A percentile compares a stretch with the other conserved stretches of the same genome.
These are phyloP conservation scores for Monilinia vaccinii-corymbosi DNA, from an alignment of 2,329 filamentous ascomycete genomes.

Conservation along the genomic window DNA sequence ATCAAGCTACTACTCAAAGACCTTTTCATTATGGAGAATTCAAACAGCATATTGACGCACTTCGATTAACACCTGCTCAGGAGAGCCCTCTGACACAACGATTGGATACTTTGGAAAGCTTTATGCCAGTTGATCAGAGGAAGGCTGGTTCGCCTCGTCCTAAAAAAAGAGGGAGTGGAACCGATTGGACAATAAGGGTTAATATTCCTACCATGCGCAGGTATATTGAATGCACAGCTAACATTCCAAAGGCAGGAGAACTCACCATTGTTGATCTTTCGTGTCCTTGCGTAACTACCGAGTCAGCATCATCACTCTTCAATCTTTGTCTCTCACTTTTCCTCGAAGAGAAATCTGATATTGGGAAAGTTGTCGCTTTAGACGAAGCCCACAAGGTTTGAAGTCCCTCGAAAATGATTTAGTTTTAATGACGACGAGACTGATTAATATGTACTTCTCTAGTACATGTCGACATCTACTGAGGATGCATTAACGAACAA, in stretches of 20 bases:
- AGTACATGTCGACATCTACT: conserved; percentile 50
- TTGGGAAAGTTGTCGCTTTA: conserved; percentile 55
- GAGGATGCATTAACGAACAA: conserved; percentile 53
- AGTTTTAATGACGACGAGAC: background rate
- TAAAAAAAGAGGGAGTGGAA: background rate
- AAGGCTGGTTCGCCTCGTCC: background rate
- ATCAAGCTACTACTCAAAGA: conserved; percentile 21
- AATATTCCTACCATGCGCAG: background rate
- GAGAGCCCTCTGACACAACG: conserved; percentile 47
- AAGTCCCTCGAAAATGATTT: background rate
- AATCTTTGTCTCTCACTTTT: conserved; percentile 62
- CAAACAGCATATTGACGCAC: conserved; percentile 28
- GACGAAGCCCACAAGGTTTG: conserved; percentile 69
- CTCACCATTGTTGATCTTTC: conserved; percentile 64
- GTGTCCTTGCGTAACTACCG: conserved; percentile 58
- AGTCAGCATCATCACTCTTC: conserved; percentile 63
- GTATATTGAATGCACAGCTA: background rate
- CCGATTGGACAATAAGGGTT: conserved; percentile 21
- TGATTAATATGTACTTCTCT: background rate
- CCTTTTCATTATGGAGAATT: conserved; percentile 39
- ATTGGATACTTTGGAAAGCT: conserved; percentile 54
- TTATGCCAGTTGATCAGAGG: conserved; percentile 37
- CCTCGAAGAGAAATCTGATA: conserved; percentile 40
- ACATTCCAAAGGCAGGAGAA: conserved; percentile 33
- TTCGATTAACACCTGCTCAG: conserved; percentile 41